Base-by-base conservation (phyloP, 23 red algal genomes). In the Gracilaria gracilis region DNA sequence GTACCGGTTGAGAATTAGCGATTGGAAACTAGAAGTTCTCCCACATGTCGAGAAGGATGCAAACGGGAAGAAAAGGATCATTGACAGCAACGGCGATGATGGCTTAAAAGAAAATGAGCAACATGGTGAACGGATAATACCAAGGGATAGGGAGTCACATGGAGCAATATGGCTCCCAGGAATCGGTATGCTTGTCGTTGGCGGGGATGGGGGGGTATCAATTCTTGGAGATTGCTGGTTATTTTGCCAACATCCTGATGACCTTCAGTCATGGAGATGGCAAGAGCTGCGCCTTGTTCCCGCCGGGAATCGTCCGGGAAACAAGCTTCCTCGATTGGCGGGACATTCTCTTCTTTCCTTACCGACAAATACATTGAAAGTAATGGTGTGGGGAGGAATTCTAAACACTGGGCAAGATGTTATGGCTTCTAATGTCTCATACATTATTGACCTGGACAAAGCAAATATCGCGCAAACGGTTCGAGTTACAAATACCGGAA, bases 331-430 rank as follows among this genome's bases (percentile, higher is more conserved):
- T 49, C 40, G 14, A 27, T 92, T 74, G 51, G 89, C 77, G 36
- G 89, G 79, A 44, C 65, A 55, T 61, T 75, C 61, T 16, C 36
- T 83, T 19, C n/a, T 84, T 16, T 48, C 50, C 9, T 75, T 92
- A 35, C 87, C 87, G 17, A 77, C 80, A 5, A 78, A 48, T 34
- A 75, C 65, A 44, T 23, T 78, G 32, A 46, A 77, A 42, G 89
- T 92, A 4, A 42, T 92, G n/a, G 57, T 92, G 20, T 90, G 87
- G 87, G 87, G 74, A 40, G 87, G 87, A 47, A 81, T 90, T 64
- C 47, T 58, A 34, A 75, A 74, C 20, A 28, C 40, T 14, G 64
- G 89, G 14, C 39, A 71, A 39, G 64, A 87, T 31, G 51, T 74
- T 19, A 73, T 87, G 42, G 47, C n/a, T 9, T 74, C 76, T 62